Base-by-base conservation (phyloP, 345 rosid species). In the Rubroshorea leprosula region DNA sequence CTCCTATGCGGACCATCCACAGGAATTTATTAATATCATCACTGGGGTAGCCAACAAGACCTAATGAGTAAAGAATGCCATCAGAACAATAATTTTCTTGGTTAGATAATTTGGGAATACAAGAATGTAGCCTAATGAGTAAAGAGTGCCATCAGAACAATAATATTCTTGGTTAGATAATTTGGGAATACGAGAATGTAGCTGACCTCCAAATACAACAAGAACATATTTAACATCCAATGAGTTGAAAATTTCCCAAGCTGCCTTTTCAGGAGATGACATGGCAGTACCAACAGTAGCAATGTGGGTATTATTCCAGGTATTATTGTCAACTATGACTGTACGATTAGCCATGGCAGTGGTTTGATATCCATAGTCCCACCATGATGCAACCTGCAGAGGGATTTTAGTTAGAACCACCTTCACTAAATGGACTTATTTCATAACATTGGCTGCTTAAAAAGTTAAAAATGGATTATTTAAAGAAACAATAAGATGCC, bases 1-100 rank as follows among this genome's bases (percentile, higher is more conserved):
- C 99, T 75, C 99, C 99, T 21, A 93, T 93, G 23, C 99, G 96
- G 39, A 93, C 99, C 99, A 93, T 93, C 99, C 99, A 93, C 59
- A 93, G 70, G 85, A 93, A 93, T 70, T 93, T 93, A 64, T 93
- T 93, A 60, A 93, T 89, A 69, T 93, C 99, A 67, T 93, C 99
- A 69, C 99, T 93, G 26, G 99, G 90, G 76, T 93, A 93, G 74
- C 99, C 99, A 70, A 89, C 91, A 54, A 93, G 82, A 72, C 99
- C 99, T 93, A 64, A 66, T 46, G 48, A 67, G 60, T 51, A 22
- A 55, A 62, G 61, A 35, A 35, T 62, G 38, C 6, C 9, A 63
- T 82, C 60, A 84, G 86, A 69, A 53, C 2, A 51, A 25, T 29
- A 25, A 17, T 35, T 10, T 20, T 35, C 39, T 38, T 20, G n/a